Evolutionary conservation across 257 asterid genomes (phyloP), one percentile per base, ranked within the genome.

Genomic region (Penstemon davidsonii): DNA sequence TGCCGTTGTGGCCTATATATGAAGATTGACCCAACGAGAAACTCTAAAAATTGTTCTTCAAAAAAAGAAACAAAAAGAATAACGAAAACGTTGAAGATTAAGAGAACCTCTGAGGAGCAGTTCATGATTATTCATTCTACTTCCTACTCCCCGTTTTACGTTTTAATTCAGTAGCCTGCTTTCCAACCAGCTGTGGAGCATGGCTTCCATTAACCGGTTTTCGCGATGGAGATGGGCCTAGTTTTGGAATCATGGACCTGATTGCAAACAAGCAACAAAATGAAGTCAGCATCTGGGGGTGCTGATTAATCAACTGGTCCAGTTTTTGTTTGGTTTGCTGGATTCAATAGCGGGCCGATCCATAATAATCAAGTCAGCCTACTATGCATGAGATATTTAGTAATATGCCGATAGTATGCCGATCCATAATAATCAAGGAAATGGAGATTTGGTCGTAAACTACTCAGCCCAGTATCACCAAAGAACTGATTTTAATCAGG

Each of bases 91-190:
- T 39, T 2, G 77, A 80, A 77, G 62, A 73, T 67, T 75, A 54
- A 55, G 71, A 69, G 72, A 64, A 52, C 38, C 15, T 62, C 63
- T 62, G 67, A 41, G 68, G 58, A 59, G 56, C 13, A 62, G 54
- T 67, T 55, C 40, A 25, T 18, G 33, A 46, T 1, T 38, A 43
- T 6, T 59, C 59, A 25, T 61, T 45, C 80, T 82, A 86, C 81
- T 90, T 92, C 75, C 97, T 89, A 39, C 62, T 75, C 55, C 80
- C 95, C 2, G 79, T 61, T 81, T 90, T 90, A 38, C 94, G 86
- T 71, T 92, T 88, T 41, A 68, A 71, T 72, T 83, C 96, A 42
- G 82, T 51, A 46, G 80, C 73, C 45, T 76, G 84, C 73, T 86
- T 81, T 40, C 88, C 96, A 62, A 46, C 70, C 74, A 80, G 64